Percentiles rank a stretch among this genome's conserved stretches.
These are phyloP conservation scores for Fusarium sp. DNA, from an alignment of 2,329 filamentous ascomycete genomes.

Conservation along the genomic window DNA sequence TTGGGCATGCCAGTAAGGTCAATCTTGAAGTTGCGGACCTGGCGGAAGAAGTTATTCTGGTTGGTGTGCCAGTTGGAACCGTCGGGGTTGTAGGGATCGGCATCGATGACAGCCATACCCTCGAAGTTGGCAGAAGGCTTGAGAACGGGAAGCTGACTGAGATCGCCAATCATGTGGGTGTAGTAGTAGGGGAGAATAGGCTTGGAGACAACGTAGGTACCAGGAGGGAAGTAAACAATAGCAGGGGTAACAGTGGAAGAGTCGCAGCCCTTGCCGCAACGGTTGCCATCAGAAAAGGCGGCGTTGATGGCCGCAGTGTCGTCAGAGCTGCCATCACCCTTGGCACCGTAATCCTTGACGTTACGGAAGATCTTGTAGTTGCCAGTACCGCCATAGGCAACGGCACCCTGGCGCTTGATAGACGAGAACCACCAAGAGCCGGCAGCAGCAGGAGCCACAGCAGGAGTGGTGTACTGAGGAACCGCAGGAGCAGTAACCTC, in stretches of 20 bases:
- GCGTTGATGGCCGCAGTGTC: slow-evolving; percentile 91
- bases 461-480: slow-evolving; percentile 1
- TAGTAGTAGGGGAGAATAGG: slow-evolving; percentile 92
- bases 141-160: slow-evolving; percentile 77
- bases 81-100: slow-evolving; percentile 81
- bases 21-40: slow-evolving; percentile 85
- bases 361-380: slow-evolving; percentile 82
- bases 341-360: slow-evolving; percentile 81
- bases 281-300: slow-evolving; percentile 81
- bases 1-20: slow-evolving; percentile 77
- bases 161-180: slow-evolving; percentile 91
- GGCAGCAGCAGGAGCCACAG: slow-evolving; percentile 20
- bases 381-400: slow-evolving; percentile 70
- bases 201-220: slow-evolving; percentile 84
- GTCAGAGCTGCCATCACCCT: slow-evolving; percentile 77
- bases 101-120: slow-evolving; percentile 91
- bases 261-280: slow-evolving; percentile 86
- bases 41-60: slow-evolving; percentile 87
- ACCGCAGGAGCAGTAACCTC: slow-evolving; percentile 9
- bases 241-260: slow-evolving; percentile 87
- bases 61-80: slow-evolving; percentile 84
- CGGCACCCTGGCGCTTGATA: slow-evolving; percentile 76
- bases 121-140: slow-evolving; percentile 79
- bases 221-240: slow-evolving; percentile 90
- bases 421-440: slow-evolving; percentile 77